phyloP scores from a whole-genome alignment of 2,329 filamentous ascomycete species.

The Stenocarpella maydis region DNA sequence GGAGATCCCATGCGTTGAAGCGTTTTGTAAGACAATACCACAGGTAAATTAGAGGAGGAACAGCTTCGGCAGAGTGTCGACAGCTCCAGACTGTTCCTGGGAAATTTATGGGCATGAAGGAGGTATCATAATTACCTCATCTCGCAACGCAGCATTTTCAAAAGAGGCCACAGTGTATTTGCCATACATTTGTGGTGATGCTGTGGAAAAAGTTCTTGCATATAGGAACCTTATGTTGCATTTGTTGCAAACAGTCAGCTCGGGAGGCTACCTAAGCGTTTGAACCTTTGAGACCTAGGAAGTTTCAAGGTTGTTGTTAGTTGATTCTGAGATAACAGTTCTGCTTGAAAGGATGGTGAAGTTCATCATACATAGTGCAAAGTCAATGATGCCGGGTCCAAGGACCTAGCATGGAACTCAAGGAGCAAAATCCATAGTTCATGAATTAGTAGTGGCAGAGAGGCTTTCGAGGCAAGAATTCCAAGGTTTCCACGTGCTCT shows the following conservation, averaged over 20 bases:
- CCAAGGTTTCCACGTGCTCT: too few relatives aligned
- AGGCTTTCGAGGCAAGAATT: background rate
- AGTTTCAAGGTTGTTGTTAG: background rate
- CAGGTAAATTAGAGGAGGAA: background rate
- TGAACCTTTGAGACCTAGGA: background rate
- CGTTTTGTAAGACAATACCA: too few relatives aligned
- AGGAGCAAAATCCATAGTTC: background rate
- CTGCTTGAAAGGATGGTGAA: background rate
- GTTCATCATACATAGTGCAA: background rate
- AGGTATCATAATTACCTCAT: background rate
- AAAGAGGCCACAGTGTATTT: background rate
- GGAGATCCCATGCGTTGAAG: background rate
- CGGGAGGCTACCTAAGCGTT: background rate
- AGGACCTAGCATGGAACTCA: background rate
- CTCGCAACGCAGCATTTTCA: rapidly evolving
- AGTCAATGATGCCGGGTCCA: background rate
- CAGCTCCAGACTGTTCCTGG: background rate
- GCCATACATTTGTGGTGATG: background rate
- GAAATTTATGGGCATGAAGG: background rate
- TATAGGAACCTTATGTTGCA: too few relatives aligned
- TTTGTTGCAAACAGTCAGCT: too few relatives aligned
- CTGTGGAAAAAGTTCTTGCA: background rate
- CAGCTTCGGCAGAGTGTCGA: background rate
- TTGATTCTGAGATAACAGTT: background rate
- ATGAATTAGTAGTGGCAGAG: background rate